Evolutionary conservation across 129 eudicot genomes (phyloP).

Genomic region (Glebionis coronaria): DNA sequence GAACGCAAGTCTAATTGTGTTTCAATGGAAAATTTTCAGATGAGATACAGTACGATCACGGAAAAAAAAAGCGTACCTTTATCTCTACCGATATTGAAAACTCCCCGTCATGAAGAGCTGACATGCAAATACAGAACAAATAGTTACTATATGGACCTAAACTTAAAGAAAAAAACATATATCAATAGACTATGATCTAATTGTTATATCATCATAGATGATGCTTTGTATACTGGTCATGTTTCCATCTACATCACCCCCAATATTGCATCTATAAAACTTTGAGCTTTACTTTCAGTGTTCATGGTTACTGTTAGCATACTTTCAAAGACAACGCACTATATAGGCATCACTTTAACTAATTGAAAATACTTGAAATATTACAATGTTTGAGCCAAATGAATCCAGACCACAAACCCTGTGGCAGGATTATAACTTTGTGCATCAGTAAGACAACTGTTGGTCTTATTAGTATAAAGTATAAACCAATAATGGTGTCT

Average conservation of each 20-base stretch:
- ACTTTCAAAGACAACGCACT: slow-evolving; percentile 6
- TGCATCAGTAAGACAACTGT: not conserved
- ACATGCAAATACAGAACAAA: slow-evolving; percentile 17
- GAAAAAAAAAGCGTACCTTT: slow-evolving; percentile 50
- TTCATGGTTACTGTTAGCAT: slow-evolving; percentile 2
- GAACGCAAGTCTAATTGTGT: not conserved
- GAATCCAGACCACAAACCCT: slow-evolving; percentile 10
- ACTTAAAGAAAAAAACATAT: not conserved
- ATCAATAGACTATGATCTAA: not conserved
- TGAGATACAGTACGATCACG: not conserved
- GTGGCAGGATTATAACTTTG: not conserved
- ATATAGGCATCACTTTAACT: not conserved
- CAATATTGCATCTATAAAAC: not conserved
- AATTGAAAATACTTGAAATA: not conserved
- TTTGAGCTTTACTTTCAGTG: slow-evolving; percentile 10
- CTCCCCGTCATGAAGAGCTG: slow-evolving; percentile 54
- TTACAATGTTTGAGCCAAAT: not conserved
- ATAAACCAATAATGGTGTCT: slow-evolving; percentile 6
- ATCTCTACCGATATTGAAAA: slow-evolving; percentile 81
- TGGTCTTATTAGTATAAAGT: slow-evolving; percentile 12
- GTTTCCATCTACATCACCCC: slow-evolving; percentile 2
- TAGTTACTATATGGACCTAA: slow-evolving; percentile 10
- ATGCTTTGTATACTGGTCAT: slow-evolving; percentile 2
- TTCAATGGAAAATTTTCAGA: not conserved
- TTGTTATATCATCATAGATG: not conserved